Evolutionary conservation across 2,329 filamentous ascomycete genomes (phyloP).

Genomic region (Paecilomyces formosus): DNA sequence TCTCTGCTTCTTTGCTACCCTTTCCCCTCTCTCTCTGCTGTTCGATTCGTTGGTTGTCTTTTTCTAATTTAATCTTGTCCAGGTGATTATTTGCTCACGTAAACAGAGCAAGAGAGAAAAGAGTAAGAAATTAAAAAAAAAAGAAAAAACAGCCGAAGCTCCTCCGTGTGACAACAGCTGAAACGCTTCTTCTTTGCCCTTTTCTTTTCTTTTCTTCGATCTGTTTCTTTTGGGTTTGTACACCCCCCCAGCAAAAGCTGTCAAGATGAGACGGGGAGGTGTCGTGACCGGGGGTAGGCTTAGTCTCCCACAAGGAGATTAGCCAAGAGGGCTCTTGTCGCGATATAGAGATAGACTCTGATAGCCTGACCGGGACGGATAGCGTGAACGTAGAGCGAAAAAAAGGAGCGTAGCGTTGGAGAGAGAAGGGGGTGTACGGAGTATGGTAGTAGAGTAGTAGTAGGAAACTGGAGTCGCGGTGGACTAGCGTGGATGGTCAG

Average conservation of each 20-base stretch:
- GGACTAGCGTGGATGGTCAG: background rate
- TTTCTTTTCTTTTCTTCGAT: constrained; percentile 1
- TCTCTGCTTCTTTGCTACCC: background rate
- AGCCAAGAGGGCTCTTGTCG: background rate
- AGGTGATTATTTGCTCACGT: background rate
- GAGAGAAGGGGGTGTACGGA: background rate
- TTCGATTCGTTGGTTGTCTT: background rate
- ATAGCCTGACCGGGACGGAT: constrained; percentile 29
- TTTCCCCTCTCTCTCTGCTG: background rate
- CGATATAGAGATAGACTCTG: constrained; percentile 13
- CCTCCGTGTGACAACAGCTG: constrained; percentile 9
- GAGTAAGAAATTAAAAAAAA: background rate
- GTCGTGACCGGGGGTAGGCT: constrained; percentile 6
- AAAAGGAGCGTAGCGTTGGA: background rate
- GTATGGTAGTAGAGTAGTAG: background rate
- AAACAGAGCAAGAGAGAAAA: background rate
- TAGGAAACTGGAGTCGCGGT: background rate
- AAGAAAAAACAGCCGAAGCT: background rate
- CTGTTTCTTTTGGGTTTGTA: background rate
- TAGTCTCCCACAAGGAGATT: background rate
- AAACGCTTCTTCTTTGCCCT: constrained; percentile 8
- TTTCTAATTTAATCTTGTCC: constrained; percentile 1
- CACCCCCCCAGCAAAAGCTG: background rate
- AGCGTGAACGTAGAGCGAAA: constrained; percentile 13
- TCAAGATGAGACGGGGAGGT: constrained; percentile 6